A percentile compares a stretch with the other conserved stretches of the same genome.
Conservation (phyloP, 1,284 basidiomycete genomes). For the Ustilago shanxiensis region DNA sequence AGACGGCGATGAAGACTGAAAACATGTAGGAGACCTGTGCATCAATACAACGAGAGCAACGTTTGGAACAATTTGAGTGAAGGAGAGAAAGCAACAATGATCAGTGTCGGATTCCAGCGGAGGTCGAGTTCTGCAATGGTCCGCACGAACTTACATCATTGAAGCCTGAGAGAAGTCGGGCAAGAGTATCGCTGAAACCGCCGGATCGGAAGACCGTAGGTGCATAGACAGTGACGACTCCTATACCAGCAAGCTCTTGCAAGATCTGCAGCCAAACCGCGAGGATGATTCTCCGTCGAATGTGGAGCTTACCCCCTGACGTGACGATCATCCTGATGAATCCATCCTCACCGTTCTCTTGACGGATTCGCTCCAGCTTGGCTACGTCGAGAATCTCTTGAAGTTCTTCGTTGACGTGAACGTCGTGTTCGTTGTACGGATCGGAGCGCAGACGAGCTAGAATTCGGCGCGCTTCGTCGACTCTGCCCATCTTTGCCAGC, state of each 20-base stretch:
- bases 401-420: constrained; percentile 19
- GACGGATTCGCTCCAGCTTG: constrained; percentile 24
- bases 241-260: constrained; percentile 34
- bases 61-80: background rate
- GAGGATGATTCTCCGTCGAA: constrained; percentile 31
- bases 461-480: constrained; percentile 34
- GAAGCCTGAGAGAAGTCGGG: constrained; percentile 31
- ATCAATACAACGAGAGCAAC: background rate
- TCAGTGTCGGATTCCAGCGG: no score
- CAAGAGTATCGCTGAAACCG: constrained; percentile 29
- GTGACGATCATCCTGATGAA: constrained; percentile 20
- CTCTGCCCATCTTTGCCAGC: constrained; percentile 39
- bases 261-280: constrained; percentile 36
- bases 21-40: constrained; percentile 34
- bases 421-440: constrained; percentile 31
- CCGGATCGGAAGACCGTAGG: constrained; percentile 38
- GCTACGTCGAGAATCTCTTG: constrained; percentile 29
- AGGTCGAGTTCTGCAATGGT: no score
- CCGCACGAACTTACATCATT: constrained; percentile 40
- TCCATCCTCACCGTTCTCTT: constrained; percentile 28
- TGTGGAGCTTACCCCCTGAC: constrained; percentile 25
- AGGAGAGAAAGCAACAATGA: background rate
- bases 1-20: constrained; percentile 30
- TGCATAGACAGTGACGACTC: constrained; percentile 37
- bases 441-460: constrained; percentile 21